Base-by-base conservation (phyloP, 169 alveolate genomes). In the Plasmodium gallinaceum region DNA sequence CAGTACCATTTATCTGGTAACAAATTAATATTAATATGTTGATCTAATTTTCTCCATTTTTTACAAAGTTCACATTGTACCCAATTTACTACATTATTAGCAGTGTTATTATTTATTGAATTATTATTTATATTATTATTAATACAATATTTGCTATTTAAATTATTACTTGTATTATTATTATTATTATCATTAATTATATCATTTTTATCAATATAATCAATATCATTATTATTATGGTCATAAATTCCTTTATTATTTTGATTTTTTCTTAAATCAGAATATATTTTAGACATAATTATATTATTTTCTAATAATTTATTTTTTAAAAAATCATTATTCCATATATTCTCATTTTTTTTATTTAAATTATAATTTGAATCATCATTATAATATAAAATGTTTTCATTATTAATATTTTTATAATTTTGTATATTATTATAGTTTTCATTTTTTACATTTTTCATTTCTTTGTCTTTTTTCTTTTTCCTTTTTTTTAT, bases 1-100 rank as follows among this genome's bases (percentile, higher is more conserved):
- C 96, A 93, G n/a, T 88, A 92, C 96, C 96, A 93, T n/a, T 88
- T 71, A 43, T 93, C 96, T 18, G 96, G 96, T 64, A 93, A 52
- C 52, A 80, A 42, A 22, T 72, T 92, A n/a, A 93, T 90, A 54
- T 93, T 88, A 14, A 93, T 93, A 32, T 71, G 71, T 26, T 68
- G 69, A 32, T 94, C 95, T 7, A 93, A 39, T 39, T 93, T 85
- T 54, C 96, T 62, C 96, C 96, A 93, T 61, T 93, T 93, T 74
- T 92, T 93, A 58, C 96, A 93, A 51, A 57, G 72, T 62, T 93
- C 96, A 76, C 96, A 93, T 45, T 93, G 96, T 14, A 93, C 96
- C 96, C 96, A 93, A 32, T 93, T 92, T 69, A 90, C 96, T 71
- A 93, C 74, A 52, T 65, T 52, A 69, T 42, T 60, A 16, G 37